Evolutionary conservation across 2,329 filamentous ascomycete species (phyloP), one percentile per base, ranked within the genome.

Genomic region (Talaromyces amestolkiae): DNA sequence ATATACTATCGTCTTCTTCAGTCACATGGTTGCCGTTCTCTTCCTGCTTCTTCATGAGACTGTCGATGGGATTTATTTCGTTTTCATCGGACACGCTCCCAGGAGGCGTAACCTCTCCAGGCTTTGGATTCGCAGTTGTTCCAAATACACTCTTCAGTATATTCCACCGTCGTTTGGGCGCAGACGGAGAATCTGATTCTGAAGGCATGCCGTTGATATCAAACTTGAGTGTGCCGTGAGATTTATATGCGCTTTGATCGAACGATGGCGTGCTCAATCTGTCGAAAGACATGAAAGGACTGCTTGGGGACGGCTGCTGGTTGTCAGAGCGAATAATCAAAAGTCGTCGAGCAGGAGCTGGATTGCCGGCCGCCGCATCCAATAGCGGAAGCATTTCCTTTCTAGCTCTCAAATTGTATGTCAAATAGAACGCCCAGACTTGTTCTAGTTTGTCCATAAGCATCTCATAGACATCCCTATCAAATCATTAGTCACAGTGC

Each of bases 251-350:
- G 17, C 60, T 27, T 15, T 33, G 37, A 33, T 61, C 61, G 13
- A 53, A 41, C 19, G 67, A 64, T 45, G 70, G 73, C 2, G 77
- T 76, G 27, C 86, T 76, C 35, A 88, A 81, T n/a, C 85, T 85
- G 68, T 90, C 87, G 69, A 89, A 89, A 0, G 86, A 86, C 54
- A 89, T 80, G 70, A 89, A 88, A 17, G 87, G 79, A 63, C 82
- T 74, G 43, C 72, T 79, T 58, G 79, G 77, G 58, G 83, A 81
- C 39, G 83, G 79, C 66, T 84, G 82, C 65, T 84, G 82, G 68
- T 84, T 86, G 75, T 97, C 93, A 68, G 91, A 93, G 65, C 92
- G 89, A 69, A 97, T 90, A 71, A 97, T 97, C 77, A 96, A 87
- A 67, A 97, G 91, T 67, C 91, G 86, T 72, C 94, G 91, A 56